Evolutionary conservation across 2,329 filamentous ascomycete species (phyloP).

Genomic region (Beauveria sp.): DNA sequence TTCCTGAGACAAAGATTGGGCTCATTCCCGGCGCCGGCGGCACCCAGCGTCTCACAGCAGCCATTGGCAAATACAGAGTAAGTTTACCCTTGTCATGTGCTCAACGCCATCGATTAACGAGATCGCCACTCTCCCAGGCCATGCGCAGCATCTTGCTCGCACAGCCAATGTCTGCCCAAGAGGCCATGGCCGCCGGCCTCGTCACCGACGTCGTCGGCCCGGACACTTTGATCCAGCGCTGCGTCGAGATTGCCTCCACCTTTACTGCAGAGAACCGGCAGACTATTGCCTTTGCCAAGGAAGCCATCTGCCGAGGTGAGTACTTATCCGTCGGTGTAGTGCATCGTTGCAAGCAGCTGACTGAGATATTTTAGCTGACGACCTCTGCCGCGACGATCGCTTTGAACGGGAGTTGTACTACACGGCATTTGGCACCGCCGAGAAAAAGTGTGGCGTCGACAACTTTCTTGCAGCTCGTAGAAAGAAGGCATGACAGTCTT

Average conservation of each 20-base stretch:
- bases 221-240: not conserved
- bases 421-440: constrained; percentile 1
- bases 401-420: constrained; percentile 9
- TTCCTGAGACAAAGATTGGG: constrained; percentile 21
- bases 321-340: not conserved
- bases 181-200: constrained; percentile 1
- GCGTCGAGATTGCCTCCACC: not conserved
- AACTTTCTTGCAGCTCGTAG: constrained; percentile 4
- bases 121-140: not conserved
- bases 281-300: constrained; percentile 5
- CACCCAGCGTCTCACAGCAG: constrained; percentile 19
- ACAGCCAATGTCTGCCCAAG: constrained; percentile 1
- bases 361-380: not conserved
- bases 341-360: not conserved
- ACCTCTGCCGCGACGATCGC: constrained; percentile 6
- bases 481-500: not conserved
- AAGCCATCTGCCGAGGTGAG: constrained; percentile 9
- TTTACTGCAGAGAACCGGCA: constrained; percentile 1
- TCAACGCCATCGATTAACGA: not conserved
- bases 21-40: constrained; percentile 21
- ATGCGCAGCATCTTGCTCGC: constrained; percentile 9
- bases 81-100: not conserved
- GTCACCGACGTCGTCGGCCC: not conserved
- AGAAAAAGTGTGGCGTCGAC: constrained; percentile 3
- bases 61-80: constrained; percentile 20